Evolutionary conservation across 768 basidiomycete genomes (phyloP).

Genomic region (Suillus decipiens): DNA sequence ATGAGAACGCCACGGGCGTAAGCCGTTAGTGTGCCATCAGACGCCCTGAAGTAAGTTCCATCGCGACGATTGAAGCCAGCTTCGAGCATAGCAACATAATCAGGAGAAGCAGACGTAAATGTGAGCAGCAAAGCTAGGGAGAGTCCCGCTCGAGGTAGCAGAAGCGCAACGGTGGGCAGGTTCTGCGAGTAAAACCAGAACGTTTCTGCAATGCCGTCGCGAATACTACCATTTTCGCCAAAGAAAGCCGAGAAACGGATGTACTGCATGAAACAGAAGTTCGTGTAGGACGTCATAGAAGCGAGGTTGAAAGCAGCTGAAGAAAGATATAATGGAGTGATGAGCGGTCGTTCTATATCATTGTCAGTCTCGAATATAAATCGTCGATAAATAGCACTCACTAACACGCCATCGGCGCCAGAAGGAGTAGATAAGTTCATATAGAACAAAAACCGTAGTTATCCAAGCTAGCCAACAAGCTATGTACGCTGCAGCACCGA

Average conservation of each 20-base stretch:
- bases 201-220: constrained; percentile 76
- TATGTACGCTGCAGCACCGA: constrained; percentile 81
- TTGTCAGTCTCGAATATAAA: constrained; percentile 16
- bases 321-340: constrained; percentile 83
- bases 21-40: constrained; percentile 64
- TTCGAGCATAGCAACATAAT: constrained; percentile 46
- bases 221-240: constrained; percentile 48
- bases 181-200: constrained; percentile 87
- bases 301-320: constrained; percentile 75
- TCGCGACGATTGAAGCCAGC: constrained; percentile 58
- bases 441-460: constrained; percentile 69
- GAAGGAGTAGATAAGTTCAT: constrained; percentile 78
- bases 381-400: constrained; percentile 45
- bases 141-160: constrained; percentile 82
- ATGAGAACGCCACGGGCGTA: constrained; percentile 82
- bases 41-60: constrained; percentile 67
- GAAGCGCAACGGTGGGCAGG: constrained; percentile 74
- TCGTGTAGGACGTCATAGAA: constrained; percentile 76
- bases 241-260: constrained; percentile 72
- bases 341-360: constrained; percentile 71
- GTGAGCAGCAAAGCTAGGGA: constrained; percentile 70
- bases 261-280: constrained; percentile 84
- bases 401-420: constrained; percentile 76
- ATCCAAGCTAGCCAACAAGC: constrained; percentile 81
- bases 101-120: constrained; percentile 54